phyloP scores from a whole-genome alignment of 306 rosid genomes.

The Vigna unguiculata region DNA sequence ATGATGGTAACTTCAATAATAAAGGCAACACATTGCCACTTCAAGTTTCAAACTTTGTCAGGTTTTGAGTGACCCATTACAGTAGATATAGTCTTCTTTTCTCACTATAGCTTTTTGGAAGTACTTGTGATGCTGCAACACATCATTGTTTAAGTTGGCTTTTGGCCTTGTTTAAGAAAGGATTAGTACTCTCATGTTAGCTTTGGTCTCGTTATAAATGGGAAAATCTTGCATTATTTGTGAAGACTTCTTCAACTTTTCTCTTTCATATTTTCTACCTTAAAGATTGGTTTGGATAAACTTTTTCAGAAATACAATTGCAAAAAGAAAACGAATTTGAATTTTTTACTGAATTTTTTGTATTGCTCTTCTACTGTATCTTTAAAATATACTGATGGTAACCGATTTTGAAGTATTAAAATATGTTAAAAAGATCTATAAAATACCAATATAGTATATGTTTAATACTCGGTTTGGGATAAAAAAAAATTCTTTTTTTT shows the following conservation, averaged over 20 bases:
- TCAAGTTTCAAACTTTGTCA: background rate
- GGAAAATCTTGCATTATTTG: background rate
- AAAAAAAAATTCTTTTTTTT: too few relatives aligned
- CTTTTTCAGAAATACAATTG: too few relatives aligned
- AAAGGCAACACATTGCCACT: conserved; percentile 16
- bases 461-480: too few relatives aligned
- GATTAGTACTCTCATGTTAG: background rate
- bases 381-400: too few relatives aligned
- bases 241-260: background rate
- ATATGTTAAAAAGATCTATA: too few relatives aligned
- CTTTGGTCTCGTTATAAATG: background rate
- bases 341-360: too few relatives aligned
- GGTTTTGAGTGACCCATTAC: conserved; percentile 8
- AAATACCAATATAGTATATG: too few relatives aligned
- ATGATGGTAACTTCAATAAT: conserved; percentile 30
- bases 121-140: background rate
- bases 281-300: too few relatives aligned
- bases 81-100: conserved; percentile 9
- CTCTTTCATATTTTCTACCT: background rate
- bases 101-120: background rate
- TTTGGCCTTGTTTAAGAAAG: background rate
- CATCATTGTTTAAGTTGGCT: background rate
- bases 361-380: too few relatives aligned
- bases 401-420: too few relatives aligned
- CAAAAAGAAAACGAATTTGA: too few relatives aligned